phyloP scores from a whole-genome alignment of 2,329 filamentous ascomycete species.

The Alternaria gansuensis region DNA sequence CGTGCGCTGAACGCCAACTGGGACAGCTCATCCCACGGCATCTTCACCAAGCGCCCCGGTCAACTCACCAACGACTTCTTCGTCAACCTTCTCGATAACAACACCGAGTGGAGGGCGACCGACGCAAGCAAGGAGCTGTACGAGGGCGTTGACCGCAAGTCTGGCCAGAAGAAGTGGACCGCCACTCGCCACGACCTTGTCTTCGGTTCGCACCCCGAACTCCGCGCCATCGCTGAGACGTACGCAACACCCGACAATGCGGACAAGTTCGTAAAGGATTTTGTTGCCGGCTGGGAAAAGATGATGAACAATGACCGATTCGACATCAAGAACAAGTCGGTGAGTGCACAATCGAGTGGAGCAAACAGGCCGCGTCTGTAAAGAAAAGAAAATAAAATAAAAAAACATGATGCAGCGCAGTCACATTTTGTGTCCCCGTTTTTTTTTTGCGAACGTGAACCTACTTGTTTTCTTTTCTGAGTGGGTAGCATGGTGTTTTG shows the following conservation, averaged over 20 bases:
- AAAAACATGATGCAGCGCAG: slow-evolving; percentile 8
- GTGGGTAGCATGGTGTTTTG: slow-evolving; percentile 9
- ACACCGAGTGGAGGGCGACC: slow-evolving; percentile 69
- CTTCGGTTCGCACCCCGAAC: slow-evolving; percentile 77
- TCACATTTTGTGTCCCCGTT: slow-evolving; percentile 4
- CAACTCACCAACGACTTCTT: slow-evolving; percentile 83
- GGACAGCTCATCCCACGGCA: slow-evolving; percentile 71
- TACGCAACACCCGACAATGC: slow-evolving; percentile 69
- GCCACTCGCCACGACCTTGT: slow-evolving; percentile 74
- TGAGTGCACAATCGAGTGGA: slow-evolving; percentile 41
- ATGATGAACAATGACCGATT: slow-evolving; percentile 78
- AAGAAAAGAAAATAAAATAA: not conserved
- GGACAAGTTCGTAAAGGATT: slow-evolving; percentile 75
- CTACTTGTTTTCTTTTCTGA: slow-evolving; percentile 7
- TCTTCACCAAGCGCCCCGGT: slow-evolving; percentile 74
- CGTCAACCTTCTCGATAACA: slow-evolving; percentile 76
- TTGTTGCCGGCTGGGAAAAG: slow-evolving; percentile 76
- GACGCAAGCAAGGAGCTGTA: slow-evolving; percentile 64
- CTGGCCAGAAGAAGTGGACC: slow-evolving; percentile 72
- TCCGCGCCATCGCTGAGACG: slow-evolving; percentile 74
- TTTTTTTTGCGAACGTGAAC: not conserved
- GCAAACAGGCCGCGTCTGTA: slow-evolving; percentile 40
- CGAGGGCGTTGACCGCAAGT: slow-evolving; percentile 71
- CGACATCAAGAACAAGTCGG: slow-evolving; percentile 57
- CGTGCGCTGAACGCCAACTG: slow-evolving; percentile 75